phyloP scores from a whole-genome alignment of 2,329 filamentous ascomycete genomes.

The Colletotrichum sp. region DNA sequence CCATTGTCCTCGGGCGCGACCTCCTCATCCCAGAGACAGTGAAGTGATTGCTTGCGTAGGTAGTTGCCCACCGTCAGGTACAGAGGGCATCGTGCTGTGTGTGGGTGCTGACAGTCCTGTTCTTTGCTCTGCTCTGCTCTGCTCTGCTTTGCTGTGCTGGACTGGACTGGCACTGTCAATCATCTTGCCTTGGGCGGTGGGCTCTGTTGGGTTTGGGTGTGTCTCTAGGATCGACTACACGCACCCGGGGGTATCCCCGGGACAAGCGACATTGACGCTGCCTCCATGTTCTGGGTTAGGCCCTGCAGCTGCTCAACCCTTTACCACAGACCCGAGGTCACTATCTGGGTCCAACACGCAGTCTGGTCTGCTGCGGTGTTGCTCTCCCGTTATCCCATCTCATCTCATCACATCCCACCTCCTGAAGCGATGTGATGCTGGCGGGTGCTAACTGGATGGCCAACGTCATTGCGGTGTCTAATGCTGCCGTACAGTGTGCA shows the following conservation, averaged over 20 bases:
- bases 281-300: neutral
- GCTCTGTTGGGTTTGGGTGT: neutral
- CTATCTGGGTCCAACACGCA: neutral
- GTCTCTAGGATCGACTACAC: neutral
- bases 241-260: neutral
- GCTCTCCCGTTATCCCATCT: neutral
- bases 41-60: neutral
- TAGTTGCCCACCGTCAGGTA: neutral
- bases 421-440: neutral
- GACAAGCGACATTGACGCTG: neutral
- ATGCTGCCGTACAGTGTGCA: neutral
- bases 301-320: neutral
- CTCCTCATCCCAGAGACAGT: neutral
- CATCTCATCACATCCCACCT: neutral
- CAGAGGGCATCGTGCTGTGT: neutral
- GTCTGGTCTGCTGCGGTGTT: neutral
- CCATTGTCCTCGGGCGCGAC: neutral
- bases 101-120: neutral
- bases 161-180: neutral
- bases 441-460: neutral
- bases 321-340: neutral
- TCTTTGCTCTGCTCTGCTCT: neutral
- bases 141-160: neutral
- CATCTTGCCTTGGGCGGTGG: neutral
- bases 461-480: neutral